Conservation (phyloP, 495 filamentous ascomycete genomes). For the Neurospora discreta region DNA sequence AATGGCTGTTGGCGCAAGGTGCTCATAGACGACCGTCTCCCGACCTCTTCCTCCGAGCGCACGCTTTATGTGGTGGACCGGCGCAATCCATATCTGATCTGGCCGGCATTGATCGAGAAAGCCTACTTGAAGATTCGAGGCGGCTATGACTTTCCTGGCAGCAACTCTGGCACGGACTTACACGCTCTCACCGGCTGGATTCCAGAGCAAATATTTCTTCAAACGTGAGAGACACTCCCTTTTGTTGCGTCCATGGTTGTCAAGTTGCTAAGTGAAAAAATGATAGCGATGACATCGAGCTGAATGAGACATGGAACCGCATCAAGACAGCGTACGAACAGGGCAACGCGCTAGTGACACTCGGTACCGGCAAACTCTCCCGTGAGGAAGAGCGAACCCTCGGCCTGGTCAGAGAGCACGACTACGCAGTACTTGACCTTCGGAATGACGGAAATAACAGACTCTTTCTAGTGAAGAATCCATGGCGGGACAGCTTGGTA, state of each 20-base stretch:
- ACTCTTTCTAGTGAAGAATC: conserved; percentile 81
- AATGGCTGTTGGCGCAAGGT: conserved; percentile 88
- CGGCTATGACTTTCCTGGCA: conserved; percentile 97
- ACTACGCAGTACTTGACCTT: conserved; percentile 84
- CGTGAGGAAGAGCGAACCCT: conserved; percentile 61
- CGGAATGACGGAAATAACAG: conserved; percentile 46
- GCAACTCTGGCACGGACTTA: conserved; percentile 90
- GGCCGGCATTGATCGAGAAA: conserved; percentile 94
- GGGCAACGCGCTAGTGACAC: conserved; percentile 76
- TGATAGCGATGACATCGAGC: conserved; percentile 54
- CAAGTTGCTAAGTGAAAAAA: conserved; percentile 5
- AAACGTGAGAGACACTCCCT: conserved; percentile 35
- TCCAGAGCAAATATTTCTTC: conserved; percentile 87
- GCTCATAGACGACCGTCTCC: conserved; percentile 83
- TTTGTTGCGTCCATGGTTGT: too few relatives aligned
- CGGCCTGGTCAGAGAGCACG: conserved; percentile 81
- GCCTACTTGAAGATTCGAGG: conserved; percentile 95
- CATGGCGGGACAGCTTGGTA: conserved; percentile 73
- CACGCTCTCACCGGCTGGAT: conserved; percentile 92
- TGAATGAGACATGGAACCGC: conserved; percentile 65
- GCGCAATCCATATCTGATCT: conserved; percentile 62
- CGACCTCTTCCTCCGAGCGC: conserved; percentile 57
- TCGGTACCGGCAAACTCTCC: conserved; percentile 77
- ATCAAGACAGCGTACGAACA: conserved; percentile 60
- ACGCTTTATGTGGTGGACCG: conserved; percentile 83